A percentile compares a stretch with the other conserved stretches of the same genome.
These are phyloP conservation scores for Balamuthia mandrillaris DNA, from an alignment of 208 protist species.

Conservation along the genomic window DNA sequence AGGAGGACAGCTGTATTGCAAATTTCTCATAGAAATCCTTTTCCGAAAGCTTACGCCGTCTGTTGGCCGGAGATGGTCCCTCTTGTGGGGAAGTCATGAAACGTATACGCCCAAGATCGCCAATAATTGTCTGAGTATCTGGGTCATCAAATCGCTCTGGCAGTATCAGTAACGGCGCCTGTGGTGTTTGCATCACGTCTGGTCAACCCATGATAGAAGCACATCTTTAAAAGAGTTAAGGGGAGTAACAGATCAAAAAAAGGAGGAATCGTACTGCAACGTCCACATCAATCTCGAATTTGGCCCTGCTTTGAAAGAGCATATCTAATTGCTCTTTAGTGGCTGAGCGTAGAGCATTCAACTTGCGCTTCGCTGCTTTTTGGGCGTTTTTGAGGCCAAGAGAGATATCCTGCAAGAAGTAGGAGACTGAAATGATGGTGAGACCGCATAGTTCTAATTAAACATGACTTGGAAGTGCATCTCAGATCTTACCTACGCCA, in stretches of 20 bases:
- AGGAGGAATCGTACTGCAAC: not conserved
- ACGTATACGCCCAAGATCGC: conserved; percentile 6
- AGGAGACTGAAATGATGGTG: conserved; percentile 25
- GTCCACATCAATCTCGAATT: conserved; percentile 34
- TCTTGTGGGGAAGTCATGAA: conserved; percentile 4
- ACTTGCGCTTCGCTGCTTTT: conserved; percentile 14
- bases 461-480: not conserved
- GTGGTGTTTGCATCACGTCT: not conserved
- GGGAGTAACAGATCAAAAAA: not conserved
- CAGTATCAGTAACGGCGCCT: conserved; percentile 23
- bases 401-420: conserved; percentile 29
- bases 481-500: not conserved
- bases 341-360: not conserved
- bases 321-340: conserved; percentile 23
- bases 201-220: not conserved
- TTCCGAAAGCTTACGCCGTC: not conserved
- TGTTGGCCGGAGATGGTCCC: not conserved
- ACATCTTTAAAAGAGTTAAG: not conserved
- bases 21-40: conserved; percentile 38
- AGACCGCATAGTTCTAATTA: not conserved
- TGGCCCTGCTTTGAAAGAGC: not conserved
- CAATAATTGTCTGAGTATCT: not conserved
- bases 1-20: conserved; percentile 17
- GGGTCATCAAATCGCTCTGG: conserved; percentile 11
- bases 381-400: conserved; percentile 6